Base-by-base conservation (phyloP, 139 green algal genomes). In the Closterium sp. region DNA sequence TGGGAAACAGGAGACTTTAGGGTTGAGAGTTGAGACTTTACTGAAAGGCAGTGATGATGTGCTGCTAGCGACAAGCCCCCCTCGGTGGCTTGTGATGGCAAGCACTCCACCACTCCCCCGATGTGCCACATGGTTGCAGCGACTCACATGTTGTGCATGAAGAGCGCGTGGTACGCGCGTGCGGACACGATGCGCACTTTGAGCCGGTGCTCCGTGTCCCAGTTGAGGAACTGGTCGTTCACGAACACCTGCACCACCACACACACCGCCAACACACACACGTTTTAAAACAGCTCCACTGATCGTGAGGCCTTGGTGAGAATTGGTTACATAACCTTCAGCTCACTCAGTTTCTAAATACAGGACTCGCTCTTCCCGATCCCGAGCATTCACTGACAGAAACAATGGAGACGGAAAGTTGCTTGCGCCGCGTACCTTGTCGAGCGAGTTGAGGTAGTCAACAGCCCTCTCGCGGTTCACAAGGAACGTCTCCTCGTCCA, bases 131-230 rank as follows among this genome's bases (percentile, higher is more conserved):
- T 66, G 5, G 43, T 69, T 12, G 12, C 43, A 69, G 43, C 43
- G 76, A 43, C 90, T 91, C 86, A 93, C 97, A 99, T 98, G 96
- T 99, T 99, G 95, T 97, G 94, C 96, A 98, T 98, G 94, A 99
- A 99, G 30, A 99, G 95, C 2, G 97, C 96, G 94, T 99, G 98
- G 95, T 98, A 99, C 28, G 98, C 95, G 1, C 97, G 93, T 33
- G 95, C 95, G 92, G 96, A 97, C 34, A 99, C 96, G 69, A 94
- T 92, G 34, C 91, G 91, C 12, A 94, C 90, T 87, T 93, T 93
- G 30, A 93, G 33, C n/a, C 87, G 30, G 90, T 93, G 64, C 43
- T 93, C 55, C 34, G 86, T 34, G 28, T 93, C 90, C 90, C 90
- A 93, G 33, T 93, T 93, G 16, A 93, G 32, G 33, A 92, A 93